Evolutionary conservation across 805 yeast species (phyloP).

Genomic region (Brettanomyces anomalus): DNA sequence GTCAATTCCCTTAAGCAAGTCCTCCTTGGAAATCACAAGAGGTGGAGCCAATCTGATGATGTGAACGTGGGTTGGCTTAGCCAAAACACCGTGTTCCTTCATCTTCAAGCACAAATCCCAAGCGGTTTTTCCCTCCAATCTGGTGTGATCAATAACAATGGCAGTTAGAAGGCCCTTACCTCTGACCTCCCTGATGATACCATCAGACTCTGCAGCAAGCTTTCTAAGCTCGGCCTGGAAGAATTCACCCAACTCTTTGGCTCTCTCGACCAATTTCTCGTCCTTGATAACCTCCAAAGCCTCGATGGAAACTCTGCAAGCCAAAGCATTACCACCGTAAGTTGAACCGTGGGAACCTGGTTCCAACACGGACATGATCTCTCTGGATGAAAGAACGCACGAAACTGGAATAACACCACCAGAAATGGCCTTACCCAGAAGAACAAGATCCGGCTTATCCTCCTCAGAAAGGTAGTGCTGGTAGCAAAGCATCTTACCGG

Average conservation of each 20-base stretch:
- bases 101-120: conserved; percentile 92
- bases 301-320: conserved; percentile 87
- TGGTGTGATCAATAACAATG: conserved; percentile 77
- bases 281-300: conserved; percentile 86
- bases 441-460: conserved; percentile 81
- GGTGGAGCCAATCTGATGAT: conserved; percentile 97
- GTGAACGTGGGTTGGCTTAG: conserved; percentile 95
- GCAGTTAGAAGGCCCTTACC: conserved; percentile 88
- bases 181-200: conserved; percentile 54
- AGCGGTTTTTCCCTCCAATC: conserved; percentile 83
- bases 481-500: conserved; percentile 87
- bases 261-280: conserved; percentile 76
- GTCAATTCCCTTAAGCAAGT: conserved; percentile 71
- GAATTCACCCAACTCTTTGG: conserved; percentile 59
- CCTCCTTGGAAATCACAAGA: conserved; percentile 80
- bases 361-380: conserved; percentile 79
- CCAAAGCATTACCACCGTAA: conserved; percentile 95
- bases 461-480: conserved; percentile 60
- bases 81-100: conserved; percentile 83
- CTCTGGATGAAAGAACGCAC: conserved; percentile 82
- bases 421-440: conserved; percentile 89
- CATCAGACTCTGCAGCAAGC: conserved; percentile 42
- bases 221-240: conserved; percentile 51
- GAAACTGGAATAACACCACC: conserved; percentile 94
- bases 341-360: conserved; percentile 98